These are phyloP conservation scores for Diaporthe sp. DNA, from an alignment of 2,329 filamentous ascomycete genomes.

Conservation along the genomic window DNA sequence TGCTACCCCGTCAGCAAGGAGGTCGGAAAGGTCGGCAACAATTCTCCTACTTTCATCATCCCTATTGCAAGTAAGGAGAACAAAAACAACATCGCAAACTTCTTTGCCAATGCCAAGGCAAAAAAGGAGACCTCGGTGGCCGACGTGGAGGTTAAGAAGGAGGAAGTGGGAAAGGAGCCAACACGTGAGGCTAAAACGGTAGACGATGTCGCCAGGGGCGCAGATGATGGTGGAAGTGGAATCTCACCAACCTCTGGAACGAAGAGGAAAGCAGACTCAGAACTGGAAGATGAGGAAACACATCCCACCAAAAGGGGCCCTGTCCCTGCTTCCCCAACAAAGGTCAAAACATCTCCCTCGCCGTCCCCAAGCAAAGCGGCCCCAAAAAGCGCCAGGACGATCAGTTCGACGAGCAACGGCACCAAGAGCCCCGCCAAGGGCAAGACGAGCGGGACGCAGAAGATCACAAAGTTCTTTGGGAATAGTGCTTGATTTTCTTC, in stretches of 20 bases:
- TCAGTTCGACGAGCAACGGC: conserved; percentile 55
- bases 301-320: conserved; percentile 42
- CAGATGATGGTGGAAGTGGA: conserved; percentile 42
- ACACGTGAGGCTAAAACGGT: conserved; percentile 6
- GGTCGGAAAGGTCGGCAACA: conserved; percentile 94
- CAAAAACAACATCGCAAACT: conserved; percentile 93
- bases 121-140: conserved; percentile 48
- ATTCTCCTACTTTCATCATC: conserved; percentile 84
- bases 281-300: conserved; percentile 35
- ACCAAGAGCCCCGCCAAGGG: conserved; percentile 47
- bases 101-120: conserved; percentile 75
- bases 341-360: conserved; percentile 36
- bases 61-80: conserved; percentile 88
- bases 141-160: conserved; percentile 47
- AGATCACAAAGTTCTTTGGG: conserved; percentile 59
- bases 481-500: conserved; percentile 50
- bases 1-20: conserved; percentile 88
- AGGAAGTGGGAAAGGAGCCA: conserved; percentile 43
- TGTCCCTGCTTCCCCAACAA: conserved; percentile 34
- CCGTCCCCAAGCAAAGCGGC: conserved; percentile 38
- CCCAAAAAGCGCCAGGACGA: conserved; percentile 42
- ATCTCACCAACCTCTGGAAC: conserved; percentile 27
- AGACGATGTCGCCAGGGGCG: conserved; percentile 33
- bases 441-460: conserved; percentile 50
- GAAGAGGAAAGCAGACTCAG: conserved; percentile 37